These are phyloP conservation scores for Apophysomyces ossiformis DNA, from an alignment of 371 early-diverging fungal species.

Conservation along the genomic window DNA sequence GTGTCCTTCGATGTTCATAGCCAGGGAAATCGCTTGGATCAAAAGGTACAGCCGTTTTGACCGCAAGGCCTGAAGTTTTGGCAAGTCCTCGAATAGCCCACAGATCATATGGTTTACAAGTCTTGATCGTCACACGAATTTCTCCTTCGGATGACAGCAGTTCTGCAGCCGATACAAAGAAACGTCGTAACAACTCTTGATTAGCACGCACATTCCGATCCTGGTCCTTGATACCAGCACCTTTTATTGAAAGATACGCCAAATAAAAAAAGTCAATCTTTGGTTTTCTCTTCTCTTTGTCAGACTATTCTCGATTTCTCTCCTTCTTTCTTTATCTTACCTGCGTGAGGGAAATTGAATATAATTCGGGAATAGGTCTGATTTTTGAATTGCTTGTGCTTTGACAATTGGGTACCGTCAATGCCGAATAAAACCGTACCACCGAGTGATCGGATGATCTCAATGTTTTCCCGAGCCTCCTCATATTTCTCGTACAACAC, in stretches of 20 bases:
- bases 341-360: conserved; percentile 97
- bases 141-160: conserved; percentile 65
- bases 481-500: conserved; percentile 81
- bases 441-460: conserved; percentile 58
- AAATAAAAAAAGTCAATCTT: no score
- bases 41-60: conserved; percentile 68
- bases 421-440: conserved; percentile 77
- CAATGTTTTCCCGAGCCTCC: conserved; percentile 67
- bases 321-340: conserved; percentile 36
- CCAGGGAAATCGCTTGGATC: conserved; percentile 76
- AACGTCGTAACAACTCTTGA: conserved; percentile 74
- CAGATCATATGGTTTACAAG: conserved; percentile 84
- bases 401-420: conserved; percentile 79
- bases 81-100: conserved; percentile 87
- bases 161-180: conserved; percentile 69
- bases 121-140: conserved; percentile 84
- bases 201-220: conserved; percentile 84
- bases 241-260: conserved; percentile 27
- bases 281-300: neutral
- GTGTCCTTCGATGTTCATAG: conserved; percentile 92
- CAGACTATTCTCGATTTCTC: neutral
- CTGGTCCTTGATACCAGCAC: conserved; percentile 92
- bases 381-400: conserved; percentile 57
- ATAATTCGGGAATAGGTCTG: conserved; percentile 78
- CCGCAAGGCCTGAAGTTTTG: conserved; percentile 64